Conservation (phyloP, 148 eudicot species). For the Fagopyrum homotropicum region DNA sequence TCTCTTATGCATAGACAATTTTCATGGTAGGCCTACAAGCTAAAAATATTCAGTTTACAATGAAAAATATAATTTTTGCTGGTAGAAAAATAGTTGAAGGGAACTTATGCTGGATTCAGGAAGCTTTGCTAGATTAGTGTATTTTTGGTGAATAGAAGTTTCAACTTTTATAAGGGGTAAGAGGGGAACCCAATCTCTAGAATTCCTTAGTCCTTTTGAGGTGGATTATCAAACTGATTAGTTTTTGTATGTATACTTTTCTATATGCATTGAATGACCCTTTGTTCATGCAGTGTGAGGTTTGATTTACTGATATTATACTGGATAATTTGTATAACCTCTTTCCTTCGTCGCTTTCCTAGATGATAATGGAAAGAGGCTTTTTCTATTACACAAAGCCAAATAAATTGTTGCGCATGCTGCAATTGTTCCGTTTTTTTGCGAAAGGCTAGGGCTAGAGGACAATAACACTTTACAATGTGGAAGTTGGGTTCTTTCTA, state of each 20-base stretch:
- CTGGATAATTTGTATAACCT: neutral
- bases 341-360: neutral
- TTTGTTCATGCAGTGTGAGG: neutral
- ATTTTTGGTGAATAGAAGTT: too few species aligned
- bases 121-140: too few species aligned
- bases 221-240: neutral
- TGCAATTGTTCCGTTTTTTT: neutral
- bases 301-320: neutral
- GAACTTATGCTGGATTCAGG: too few species aligned
- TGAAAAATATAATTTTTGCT: too few species aligned
- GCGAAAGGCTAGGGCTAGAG: neutral
- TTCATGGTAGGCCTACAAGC: too few species aligned
- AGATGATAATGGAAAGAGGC: too few species aligned
- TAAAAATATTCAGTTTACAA: too few species aligned
- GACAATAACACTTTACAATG: neutral
- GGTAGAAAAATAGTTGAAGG: too few species aligned
- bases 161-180: too few species aligned
- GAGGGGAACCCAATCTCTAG: too few species aligned
- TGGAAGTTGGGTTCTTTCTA: conserved; percentile 1
- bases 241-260: neutral
- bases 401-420: neutral
- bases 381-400: too few species aligned
- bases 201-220: neutral
- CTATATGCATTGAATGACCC: neutral
- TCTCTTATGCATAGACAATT: too few species aligned